A percentile compares a stretch with the other conserved stretches of the same genome.
Evolutionary conservation across 257 asterid genomes (phyloP).

Genomic region (Jaltomata sinuosa): DNA sequence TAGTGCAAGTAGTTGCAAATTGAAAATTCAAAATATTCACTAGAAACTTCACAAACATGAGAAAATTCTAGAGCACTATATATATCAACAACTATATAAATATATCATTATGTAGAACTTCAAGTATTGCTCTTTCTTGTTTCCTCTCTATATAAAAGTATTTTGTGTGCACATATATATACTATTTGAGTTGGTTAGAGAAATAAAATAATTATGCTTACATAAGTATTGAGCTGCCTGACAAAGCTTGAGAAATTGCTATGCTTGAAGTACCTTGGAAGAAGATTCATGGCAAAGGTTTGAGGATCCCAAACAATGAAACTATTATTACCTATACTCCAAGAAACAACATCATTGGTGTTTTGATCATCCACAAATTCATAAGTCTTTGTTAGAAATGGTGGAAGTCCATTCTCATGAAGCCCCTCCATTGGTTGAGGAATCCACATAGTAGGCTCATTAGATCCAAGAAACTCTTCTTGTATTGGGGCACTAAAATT

Average conservation of each 20-base stretch:
- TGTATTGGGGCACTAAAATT: slow-evolving; percentile 7
- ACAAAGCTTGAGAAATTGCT: slow-evolving; percentile 75
- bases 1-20: background rate
- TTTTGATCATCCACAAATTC: slow-evolving; percentile 64
- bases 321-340: slow-evolving; percentile 73
- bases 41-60: slow-evolving; percentile 12
- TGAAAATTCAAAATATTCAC: background rate
- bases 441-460: background rate
- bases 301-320: slow-evolving; percentile 81
- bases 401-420: slow-evolving; percentile 46
- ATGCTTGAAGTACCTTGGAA: slow-evolving; percentile 81
- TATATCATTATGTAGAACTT: background rate
- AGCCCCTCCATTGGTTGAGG: slow-evolving; percentile 57
- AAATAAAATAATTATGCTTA: slow-evolving; percentile 16
- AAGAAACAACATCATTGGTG: slow-evolving; percentile 44
- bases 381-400: slow-evolving; percentile 68
- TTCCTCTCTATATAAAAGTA: background rate
- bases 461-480: slow-evolving; percentile 21
- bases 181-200: background rate
- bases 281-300: slow-evolving; percentile 43
- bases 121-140: background rate
- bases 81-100: background rate
- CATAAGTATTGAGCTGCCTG: slow-evolving; percentile 75
- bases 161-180: background rate
- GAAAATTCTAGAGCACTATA: slow-evolving; percentile 5